These are phyloP conservation scores for Thielaviopsis punctulata DNA, from an alignment of 2,329 filamentous ascomycete genomes.

Conservation along the genomic window DNA sequence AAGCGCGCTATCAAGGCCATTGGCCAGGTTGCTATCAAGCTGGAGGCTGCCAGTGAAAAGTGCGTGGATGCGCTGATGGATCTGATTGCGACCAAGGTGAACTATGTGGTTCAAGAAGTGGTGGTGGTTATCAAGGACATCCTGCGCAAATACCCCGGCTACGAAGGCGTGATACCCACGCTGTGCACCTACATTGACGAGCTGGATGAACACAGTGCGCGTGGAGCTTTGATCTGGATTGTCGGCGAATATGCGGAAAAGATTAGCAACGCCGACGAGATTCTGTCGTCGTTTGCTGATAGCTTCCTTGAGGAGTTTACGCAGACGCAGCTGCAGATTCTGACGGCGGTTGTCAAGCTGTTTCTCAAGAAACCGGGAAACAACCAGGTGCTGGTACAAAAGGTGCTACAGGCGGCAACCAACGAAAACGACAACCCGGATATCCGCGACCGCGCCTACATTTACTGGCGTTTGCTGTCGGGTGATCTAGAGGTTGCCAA, in stretches of 20 bases:
- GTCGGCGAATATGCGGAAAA: slow-evolving; percentile 98
- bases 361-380: slow-evolving; percentile 94
- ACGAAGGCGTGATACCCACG: slow-evolving; percentile 93
- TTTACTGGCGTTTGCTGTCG: slow-evolving; percentile 93
- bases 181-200: slow-evolving; percentile 95
- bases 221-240: slow-evolving; percentile 92
- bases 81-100: slow-evolving; percentile 91
- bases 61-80: slow-evolving; percentile 89
- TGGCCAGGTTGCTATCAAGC: slow-evolving; percentile 96
- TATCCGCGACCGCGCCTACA: slow-evolving; percentile 89
- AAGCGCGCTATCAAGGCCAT: slow-evolving; percentile 88
- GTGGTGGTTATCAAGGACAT: slow-evolving; percentile 99
- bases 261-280: slow-evolving; percentile 96
- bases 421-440: slow-evolving; percentile 95
- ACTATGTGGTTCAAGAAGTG: slow-evolving; percentile 96
- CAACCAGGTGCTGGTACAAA: slow-evolving; percentile 80
- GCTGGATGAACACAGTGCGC: slow-evolving; percentile 79
- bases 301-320: slow-evolving; percentile 93
- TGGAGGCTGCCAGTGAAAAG: slow-evolving; percentile 84
- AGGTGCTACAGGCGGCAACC: slow-evolving; percentile 82
- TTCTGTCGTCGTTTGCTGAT: slow-evolving; percentile 79
- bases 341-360: slow-evolving; percentile 92
- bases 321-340: slow-evolving; percentile 94
- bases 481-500: slow-evolving; percentile 83
- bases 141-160: slow-evolving; percentile 90